These are phyloP conservation scores for Vigna radiata DNA, from an alignment of 306 rosid species.

Conservation along the genomic window DNA sequence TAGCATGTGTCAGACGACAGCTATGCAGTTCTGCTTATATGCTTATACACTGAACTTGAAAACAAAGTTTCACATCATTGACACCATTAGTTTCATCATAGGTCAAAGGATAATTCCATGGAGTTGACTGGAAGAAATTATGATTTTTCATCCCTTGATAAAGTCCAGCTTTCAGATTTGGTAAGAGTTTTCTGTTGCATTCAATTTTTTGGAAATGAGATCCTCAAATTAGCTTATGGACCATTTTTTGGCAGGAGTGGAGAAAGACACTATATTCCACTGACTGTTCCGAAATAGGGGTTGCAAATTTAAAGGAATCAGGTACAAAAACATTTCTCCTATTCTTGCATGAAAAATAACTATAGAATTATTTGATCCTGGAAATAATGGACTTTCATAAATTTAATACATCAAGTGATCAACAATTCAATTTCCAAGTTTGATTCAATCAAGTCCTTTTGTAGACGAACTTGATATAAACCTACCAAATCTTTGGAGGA, in stretches of 20 bases:
- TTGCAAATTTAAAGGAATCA: constrained; percentile 72
- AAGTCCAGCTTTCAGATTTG: constrained; percentile 83
- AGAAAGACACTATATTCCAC: constrained; percentile 70
- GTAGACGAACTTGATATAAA: constrained; percentile 26
- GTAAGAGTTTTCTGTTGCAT: constrained; percentile 56
- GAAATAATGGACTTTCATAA: constrained; percentile 20
- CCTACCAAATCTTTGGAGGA: constrained; percentile 12
- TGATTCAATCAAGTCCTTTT: constrained; percentile 33
- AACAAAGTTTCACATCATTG: constrained; percentile 36
- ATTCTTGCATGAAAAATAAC: constrained; percentile 1
- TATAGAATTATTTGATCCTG: constrained; percentile 3
- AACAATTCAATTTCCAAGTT: constrained; percentile 28
- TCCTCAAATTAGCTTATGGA: constrained; percentile 42
- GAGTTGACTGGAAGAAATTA: constrained; percentile 57
- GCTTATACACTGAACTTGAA: constrained; percentile 28
- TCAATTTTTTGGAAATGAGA: constrained; percentile 30
- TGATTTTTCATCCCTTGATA: constrained; percentile 64
- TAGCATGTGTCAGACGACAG: constrained; percentile 32
- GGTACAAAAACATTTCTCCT: constrained; percentile 56
- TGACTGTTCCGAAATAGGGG: constrained; percentile 88
- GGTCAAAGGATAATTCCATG: constrained; percentile 63
- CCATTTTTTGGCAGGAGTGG: constrained; percentile 73
- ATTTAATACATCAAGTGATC: constrained; percentile 11
- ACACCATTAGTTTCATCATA: constrained; percentile 46
- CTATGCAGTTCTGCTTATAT: constrained; percentile 32